Conservation (phyloP, 2,329 filamentous ascomycete species). For the Fusarium sororula region DNA sequence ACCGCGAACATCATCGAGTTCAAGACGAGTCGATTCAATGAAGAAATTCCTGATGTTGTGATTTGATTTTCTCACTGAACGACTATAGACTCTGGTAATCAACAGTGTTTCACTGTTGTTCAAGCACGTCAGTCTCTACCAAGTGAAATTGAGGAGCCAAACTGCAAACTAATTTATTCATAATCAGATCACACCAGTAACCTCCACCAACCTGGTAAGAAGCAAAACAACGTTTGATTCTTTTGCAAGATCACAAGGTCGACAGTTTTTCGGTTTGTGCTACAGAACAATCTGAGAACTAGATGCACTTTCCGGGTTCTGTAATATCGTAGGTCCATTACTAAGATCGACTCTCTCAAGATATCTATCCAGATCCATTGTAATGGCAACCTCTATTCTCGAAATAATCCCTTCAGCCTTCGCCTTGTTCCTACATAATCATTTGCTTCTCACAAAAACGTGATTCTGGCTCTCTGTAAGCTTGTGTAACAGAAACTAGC, state of each 20-base stretch:
- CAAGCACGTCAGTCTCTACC: not conserved
- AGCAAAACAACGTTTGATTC: no score
- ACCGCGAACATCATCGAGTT: rapidly evolving
- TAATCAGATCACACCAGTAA: rapidly evolving
- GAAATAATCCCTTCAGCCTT: rapidly evolving
- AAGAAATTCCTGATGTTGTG: no score
- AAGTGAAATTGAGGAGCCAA: no score
- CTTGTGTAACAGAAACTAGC: not conserved
- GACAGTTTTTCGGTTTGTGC: no score
- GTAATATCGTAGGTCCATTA: no score
- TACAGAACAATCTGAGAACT: no score
- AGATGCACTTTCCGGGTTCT: rapidly evolving
- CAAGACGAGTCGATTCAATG: rapidly evolving
- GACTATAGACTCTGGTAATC: rapidly evolving
- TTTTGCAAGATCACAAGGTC: rapidly evolving
- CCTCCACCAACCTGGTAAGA: rapidly evolving
- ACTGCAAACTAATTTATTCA: no score
- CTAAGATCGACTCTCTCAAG: no score
- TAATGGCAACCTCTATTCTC: no score
- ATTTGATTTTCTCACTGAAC: no score
- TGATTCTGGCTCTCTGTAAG: rapidly evolving
- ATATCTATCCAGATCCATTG: rapidly evolving
- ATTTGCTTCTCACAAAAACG: rapidly evolving
- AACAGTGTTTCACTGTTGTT: not conserved
- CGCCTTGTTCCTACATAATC: rapidly evolving